Evolutionary conservation across 2,329 filamentous ascomycete genomes (phyloP), one percentile per base, ranked within the genome.

Genomic region (Emydomyces testavorans): DNA sequence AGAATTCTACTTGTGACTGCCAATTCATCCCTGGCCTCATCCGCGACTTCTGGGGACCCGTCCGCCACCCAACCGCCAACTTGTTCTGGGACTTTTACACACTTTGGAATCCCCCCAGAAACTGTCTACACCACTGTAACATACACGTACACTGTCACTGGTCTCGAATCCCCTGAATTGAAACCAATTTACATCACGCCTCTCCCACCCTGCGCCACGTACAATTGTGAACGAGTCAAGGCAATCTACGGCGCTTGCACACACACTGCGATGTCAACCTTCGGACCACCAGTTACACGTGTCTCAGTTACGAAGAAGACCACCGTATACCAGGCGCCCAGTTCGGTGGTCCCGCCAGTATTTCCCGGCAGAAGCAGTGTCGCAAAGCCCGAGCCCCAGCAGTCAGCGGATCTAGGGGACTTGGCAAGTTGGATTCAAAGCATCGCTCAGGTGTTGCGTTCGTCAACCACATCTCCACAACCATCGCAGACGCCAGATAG

Each of bases 281-380:
- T 35, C 4, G 35, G 23, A 4, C 37, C 38, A 18, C 34, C 40
- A 6, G 40, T 11, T 16, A 39, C 47, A 6, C 26, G 42, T 10
- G 35, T 52, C 32, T 47, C 40, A 6, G 44, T 52, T 18, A 52
- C 50, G 15, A 50, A 52, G 36, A 52, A 52, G 26, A 52, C 50
- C 6, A 52, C 50, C 13, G 45, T 52, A 26, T 41, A 38, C n/a
- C 37, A 28, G 16, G n/a, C 28, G 10, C 32, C 43, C 15, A 32
- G 37, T 21, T 21, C 47, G 7, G 34, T 47, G 18, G 31, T 18
- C 21, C 50, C 50, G 2, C 50, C 50, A 2, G 21, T 29, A 3
- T 52, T 52, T 21, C 32, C 29, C 2, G 49, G 31, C 13, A 29
- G 15, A 18, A 31, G 20, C 28, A 15, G 4, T 3, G 8, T 11